These are phyloP conservation scores for Leishmania aethiopica DNA, from an alignment of 208 protist genomes.

Conservation along the genomic window DNA sequence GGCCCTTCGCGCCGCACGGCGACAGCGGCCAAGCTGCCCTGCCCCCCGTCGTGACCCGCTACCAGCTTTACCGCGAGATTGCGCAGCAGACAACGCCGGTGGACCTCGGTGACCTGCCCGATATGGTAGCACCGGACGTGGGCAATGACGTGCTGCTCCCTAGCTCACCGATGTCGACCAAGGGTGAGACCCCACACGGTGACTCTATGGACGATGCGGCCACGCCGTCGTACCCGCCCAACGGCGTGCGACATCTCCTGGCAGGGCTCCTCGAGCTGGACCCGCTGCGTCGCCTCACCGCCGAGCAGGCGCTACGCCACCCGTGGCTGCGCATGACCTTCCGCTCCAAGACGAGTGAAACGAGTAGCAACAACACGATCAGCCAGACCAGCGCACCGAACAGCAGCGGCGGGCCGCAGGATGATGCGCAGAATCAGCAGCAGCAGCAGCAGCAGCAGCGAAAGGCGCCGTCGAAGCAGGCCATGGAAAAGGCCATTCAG, in stretches of 20 bases:
- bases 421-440: background rate
- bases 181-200: background rate
- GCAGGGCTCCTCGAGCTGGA: slow-evolving; percentile 62
- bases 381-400: background rate
- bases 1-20: too few species aligned
- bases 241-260: slow-evolving; percentile 64
- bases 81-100: slow-evolving; percentile 48
- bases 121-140: slow-evolving; percentile 25
- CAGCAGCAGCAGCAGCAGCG: slow-evolving; percentile 2
- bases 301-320: slow-evolving; percentile 71
- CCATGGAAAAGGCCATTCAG: slow-evolving; percentile 54
- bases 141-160: background rate
- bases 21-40: background rate
- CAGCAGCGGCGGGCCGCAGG: background rate
- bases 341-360: slow-evolving; percentile 13
- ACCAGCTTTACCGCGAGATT: slow-evolving; percentile 76
- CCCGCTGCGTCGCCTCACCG: slow-evolving; percentile 59
- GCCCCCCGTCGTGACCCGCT: slow-evolving; percentile 43
- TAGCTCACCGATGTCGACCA: too few species aligned
- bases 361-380: slow-evolving; percentile 13
- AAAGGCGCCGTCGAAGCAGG: slow-evolving; percentile 17
- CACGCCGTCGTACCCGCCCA: slow-evolving; percentile 19
- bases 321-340: slow-evolving; percentile 65
- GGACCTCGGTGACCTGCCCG: slow-evolving; percentile 52
- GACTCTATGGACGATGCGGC: background rate